Evolutionary conservation across 192 early-diverging fungal species (phyloP), one percentile per base, ranked within the genome.

Genomic region (Coemansia sp.): DNA sequence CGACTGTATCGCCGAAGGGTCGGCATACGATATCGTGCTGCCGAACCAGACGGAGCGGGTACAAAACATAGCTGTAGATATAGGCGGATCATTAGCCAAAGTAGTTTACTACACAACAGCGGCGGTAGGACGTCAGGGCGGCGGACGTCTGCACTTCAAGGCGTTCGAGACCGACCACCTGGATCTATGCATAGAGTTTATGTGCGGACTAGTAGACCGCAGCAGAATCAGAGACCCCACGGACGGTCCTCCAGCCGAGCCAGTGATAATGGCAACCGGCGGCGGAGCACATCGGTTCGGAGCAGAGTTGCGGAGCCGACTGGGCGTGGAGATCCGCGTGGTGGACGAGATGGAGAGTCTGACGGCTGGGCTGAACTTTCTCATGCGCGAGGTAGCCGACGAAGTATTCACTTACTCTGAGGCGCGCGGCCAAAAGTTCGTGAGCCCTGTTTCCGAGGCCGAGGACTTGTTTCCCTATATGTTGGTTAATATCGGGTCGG

Each of bases 401-500:
- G 97, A 98, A 77, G 93, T 94, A 22, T 98, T 97, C 70, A 95
- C 95, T 11, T 98, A 96, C 72, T 89, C 91, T 70, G 92, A 95
- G 72, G 87, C 62, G 82, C 90, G 82, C 41, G 83, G 85, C 44
- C 92, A 91, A 85, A 75, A 85, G 76, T 93, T 89, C 67, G 90
- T 90, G 54, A 68, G 78, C 5, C 78, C 76, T 16, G 71, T 74
- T 3, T 8, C 22, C 10, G 71, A 38, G 20, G 42, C 54, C 0
- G 82, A 64, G 22, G 88, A 93, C 44, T 79, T 91, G 47, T 98
- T 93, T 75, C 97, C 97, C 31, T 97, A 96, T 82, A 90, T 98
- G 90, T 82, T 98, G 67, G 96, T 97, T 38, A 99, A 99, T 67
- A 97, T 99, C 67, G 97, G 97, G 27, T 96, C 95, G 33, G 97